These are phyloP conservation scores for Naumovozyma dairenensis DNA, from an alignment of 805 yeast genomes.

Conservation along the genomic window DNA sequence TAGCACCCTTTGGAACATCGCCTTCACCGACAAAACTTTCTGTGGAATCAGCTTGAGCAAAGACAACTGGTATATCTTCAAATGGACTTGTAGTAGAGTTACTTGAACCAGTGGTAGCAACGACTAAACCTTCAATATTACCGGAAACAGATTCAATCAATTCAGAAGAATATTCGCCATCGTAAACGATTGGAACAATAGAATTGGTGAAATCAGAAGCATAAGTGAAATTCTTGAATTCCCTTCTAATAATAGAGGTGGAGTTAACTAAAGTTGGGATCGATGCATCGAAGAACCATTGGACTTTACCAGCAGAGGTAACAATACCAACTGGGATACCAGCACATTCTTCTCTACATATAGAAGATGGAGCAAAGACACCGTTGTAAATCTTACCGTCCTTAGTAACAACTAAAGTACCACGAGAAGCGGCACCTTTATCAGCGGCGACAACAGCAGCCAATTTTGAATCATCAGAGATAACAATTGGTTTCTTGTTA, in stretches of 20 bases:
- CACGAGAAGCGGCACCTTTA: constrained; percentile 13
- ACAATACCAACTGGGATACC: constrained; percentile 23
- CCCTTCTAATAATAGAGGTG: constrained; percentile 15
- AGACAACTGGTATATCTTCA: constrained; percentile 20
- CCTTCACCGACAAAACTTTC: constrained; percentile 10
- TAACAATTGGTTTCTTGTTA: constrained; percentile 18
- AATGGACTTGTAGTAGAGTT: constrained; percentile 15
- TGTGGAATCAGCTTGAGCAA: constrained; percentile 17
- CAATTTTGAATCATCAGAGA: constrained; percentile 13
- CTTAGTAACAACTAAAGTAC: constrained; percentile 17
- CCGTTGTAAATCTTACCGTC: constrained; percentile 18
- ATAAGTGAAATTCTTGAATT: constrained; percentile 14
- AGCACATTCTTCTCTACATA: background rate
- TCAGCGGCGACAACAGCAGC: constrained; percentile 18
- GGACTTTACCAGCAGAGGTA: constrained; percentile 10
- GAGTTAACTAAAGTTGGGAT: constrained; percentile 13
- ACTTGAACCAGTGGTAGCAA: constrained; percentile 17
- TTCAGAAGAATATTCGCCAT: constrained; percentile 14
- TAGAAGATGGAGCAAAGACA: constrained; percentile 15
- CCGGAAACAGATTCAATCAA: constrained; percentile 16
- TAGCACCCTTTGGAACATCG: constrained; percentile 20
- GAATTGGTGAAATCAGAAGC: constrained; percentile 9
- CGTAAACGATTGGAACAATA: constrained; percentile 22
- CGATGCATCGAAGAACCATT: constrained; percentile 22
- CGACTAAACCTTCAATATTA: constrained; percentile 20